Percentiles rank a stretch among this genome's conserved stretches.
These are phyloP conservation scores for Triticum monococcum DNA, from an alignment of 176 grass and related monocot species.

Conservation along the genomic window DNA sequence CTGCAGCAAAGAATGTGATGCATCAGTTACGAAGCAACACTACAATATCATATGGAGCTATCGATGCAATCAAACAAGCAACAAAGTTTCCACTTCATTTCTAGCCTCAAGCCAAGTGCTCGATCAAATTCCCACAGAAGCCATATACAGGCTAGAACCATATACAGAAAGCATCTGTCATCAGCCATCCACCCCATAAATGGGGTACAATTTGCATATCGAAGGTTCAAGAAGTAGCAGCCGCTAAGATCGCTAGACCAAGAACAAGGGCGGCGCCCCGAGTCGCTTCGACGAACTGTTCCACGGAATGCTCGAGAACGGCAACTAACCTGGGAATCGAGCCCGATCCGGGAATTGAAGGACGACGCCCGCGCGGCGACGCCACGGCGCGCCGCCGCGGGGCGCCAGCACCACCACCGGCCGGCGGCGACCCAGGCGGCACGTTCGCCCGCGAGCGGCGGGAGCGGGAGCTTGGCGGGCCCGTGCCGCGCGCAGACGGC, in stretches of 20 bases:
- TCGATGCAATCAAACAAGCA: constrained; percentile 17
- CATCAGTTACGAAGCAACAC: neutral
- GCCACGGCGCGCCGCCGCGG: constrained; percentile 13
- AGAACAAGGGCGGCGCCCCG: neutral
- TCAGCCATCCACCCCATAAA: neutral
- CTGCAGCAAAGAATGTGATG: constrained; percentile 42
- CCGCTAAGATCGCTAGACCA: neutral
- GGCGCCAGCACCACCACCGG: constrained; percentile 40
- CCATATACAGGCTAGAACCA: neutral
- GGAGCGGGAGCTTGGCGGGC: constrained; percentile 32
- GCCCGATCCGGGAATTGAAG: constrained; percentile 69
- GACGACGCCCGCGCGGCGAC: constrained; percentile 44
- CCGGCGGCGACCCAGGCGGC: constrained; percentile 18
- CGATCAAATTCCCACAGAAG: neutral
- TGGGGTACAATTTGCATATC: neutral
- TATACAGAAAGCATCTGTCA: neutral
- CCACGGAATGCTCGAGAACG: constrained; percentile 31
- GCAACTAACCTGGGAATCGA: constrained; percentile 80
- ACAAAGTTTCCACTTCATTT: constrained; percentile 23
- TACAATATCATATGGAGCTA: neutral
- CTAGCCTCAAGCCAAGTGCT: neutral
- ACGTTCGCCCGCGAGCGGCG: constrained; percentile 28
- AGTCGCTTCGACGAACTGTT: constrained; percentile 11
- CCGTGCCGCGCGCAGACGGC: constrained; percentile 48
- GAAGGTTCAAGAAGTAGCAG: neutral